Conservation (phyloP, 2,329 filamentous ascomycete species). For the Penicillium sp. region DNA sequence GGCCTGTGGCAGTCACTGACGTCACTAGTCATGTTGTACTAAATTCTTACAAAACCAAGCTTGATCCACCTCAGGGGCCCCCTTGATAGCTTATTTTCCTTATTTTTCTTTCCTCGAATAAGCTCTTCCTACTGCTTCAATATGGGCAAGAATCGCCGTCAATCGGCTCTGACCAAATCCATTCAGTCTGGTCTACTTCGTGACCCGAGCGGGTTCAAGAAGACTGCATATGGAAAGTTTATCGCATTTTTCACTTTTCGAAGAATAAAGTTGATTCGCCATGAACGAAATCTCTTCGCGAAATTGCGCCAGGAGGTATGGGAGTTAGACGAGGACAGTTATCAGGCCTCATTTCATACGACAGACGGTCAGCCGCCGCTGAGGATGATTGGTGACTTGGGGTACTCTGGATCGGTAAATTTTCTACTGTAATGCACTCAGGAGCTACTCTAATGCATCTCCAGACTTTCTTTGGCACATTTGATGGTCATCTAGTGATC, state of each 20-base stretch:
- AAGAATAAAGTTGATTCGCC: constrained; percentile 49
- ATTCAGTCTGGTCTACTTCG: constrained; percentile 31
- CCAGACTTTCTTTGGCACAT: constrained; percentile 67
- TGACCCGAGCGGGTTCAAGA: constrained; percentile 27
- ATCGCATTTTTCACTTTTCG: constrained; percentile 56
- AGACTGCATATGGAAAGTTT: constrained; percentile 44
- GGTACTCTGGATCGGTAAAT: constrained; percentile 66
- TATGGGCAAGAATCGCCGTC: constrained; percentile 25
- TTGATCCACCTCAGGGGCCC: neutral
- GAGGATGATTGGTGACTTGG: constrained; percentile 64
- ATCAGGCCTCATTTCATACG: constrained; percentile 52
- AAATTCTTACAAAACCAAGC: constrained; percentile 2
- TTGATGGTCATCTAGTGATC: constrained; percentile 65
- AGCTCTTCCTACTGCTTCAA: neutral
- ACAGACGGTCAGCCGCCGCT: constrained; percentile 46
- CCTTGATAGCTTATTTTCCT: neutral
- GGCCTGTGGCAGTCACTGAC: constrained; percentile 7
- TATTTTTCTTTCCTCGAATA: neutral
- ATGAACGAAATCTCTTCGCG: constrained; percentile 50
- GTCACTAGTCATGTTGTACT: constrained; percentile 2
- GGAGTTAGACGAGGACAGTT: constrained; percentile 55
- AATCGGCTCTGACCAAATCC: constrained; percentile 28
- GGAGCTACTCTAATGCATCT: neutral
- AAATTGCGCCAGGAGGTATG: constrained; percentile 53
- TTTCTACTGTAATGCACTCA: neutral